Base-by-base conservation (phyloP, 2,329 filamentous ascomycete genomes). In the Calonectria pseudoreteaudii region DNA sequence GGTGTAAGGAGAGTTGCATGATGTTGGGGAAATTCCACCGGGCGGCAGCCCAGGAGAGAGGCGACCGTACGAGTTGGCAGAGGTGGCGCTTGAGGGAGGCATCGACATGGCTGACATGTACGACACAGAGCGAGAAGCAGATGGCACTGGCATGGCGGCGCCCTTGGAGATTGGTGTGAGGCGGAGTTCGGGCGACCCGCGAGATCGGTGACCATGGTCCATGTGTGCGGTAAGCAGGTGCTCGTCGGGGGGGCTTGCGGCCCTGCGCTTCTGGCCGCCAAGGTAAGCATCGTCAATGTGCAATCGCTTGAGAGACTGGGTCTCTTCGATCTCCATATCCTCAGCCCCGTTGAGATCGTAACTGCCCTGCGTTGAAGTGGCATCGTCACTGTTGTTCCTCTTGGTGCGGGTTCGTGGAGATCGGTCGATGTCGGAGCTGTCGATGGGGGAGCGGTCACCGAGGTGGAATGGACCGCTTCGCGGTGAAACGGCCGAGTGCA, bases 221-320 rank as follows among this genome's bases (percentile, higher is more conserved):
- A 83, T 84, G 34, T 86, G 85, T 36, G 84, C 82, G 3, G 83
- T 73, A 36, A 86, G 80, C 20, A 84, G 78, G 9, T 85, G 81
- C 34, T 90, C 89, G 14, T 89, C 88, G 3, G 85, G 88, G 1
- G 90, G 90, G 31, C 90, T 91, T 0, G 89, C 89, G 2, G 90
- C 90, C 49, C 90, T 86, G 60, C 90, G 87, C 82, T 92, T 92
- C 73, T 87, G 87, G 9, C 89, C 88, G 11, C 78, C 78, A 4
- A 86, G 81, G 52, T 88, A 81, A 10, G 81, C 74, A 64, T 89
- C 89, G 60, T 91, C 89, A 26, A 90, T 85, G 26, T 87, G 86
- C 11, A 90, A 85, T 81, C 83, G 87, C 86, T 80, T 91, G 80
- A 89, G 86, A 79, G 77, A 88, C 76, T 76, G 87, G 81, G 81